Percentiles rank a stretch among this genome's conserved stretches.
These are phyloP conservation scores for Astragalus membranaceus DNA, from an alignment of 306 rosid species.

Conservation along the genomic window DNA sequence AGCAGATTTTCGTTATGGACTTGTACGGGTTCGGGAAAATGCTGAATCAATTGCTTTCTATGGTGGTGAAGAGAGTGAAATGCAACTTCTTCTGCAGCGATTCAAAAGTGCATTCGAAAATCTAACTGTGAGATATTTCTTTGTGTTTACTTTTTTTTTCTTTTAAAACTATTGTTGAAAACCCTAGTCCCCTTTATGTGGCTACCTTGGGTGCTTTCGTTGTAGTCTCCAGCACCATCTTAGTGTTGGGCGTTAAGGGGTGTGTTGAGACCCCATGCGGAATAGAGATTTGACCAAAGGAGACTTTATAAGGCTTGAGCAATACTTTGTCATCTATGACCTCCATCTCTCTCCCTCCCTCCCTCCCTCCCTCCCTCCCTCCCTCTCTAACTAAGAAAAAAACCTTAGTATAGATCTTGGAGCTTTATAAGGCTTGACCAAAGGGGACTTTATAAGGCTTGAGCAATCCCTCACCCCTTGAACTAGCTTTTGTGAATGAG, in stretches of 20 bases:
- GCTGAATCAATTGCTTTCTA: conserved; percentile 97
- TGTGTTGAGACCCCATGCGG: not conserved
- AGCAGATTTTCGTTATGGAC: conserved; percentile 98
- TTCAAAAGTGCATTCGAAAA: conserved; percentile 91
- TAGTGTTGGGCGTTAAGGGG: not conserved
- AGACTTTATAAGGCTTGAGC: no score
- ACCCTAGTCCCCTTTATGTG: not conserved
- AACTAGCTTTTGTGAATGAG: not conserved
- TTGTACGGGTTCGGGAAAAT: conserved; percentile 91
- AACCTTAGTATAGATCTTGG: no score
- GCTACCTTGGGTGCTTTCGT: not conserved
- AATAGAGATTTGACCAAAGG: no score
- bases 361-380: no score
- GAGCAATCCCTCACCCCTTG: not conserved
- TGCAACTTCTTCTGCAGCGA: conserved; percentile 86
- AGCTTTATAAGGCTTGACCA: no score
- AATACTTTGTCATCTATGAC: no score
- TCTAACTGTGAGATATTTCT: conserved; percentile 53
- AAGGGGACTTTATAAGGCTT: no score
- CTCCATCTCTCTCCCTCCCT: no score
- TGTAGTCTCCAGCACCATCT: not conserved
- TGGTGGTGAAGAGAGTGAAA: conserved; percentile 86
- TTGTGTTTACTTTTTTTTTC: not conserved
- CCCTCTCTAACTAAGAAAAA: no score
- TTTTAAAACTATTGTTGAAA: not conserved